Evolutionary conservation across 495 filamentous ascomycete genomes (phyloP), one percentile per base, ranked within the genome.

Genomic region (Stereocaulon alpinum): DNA sequence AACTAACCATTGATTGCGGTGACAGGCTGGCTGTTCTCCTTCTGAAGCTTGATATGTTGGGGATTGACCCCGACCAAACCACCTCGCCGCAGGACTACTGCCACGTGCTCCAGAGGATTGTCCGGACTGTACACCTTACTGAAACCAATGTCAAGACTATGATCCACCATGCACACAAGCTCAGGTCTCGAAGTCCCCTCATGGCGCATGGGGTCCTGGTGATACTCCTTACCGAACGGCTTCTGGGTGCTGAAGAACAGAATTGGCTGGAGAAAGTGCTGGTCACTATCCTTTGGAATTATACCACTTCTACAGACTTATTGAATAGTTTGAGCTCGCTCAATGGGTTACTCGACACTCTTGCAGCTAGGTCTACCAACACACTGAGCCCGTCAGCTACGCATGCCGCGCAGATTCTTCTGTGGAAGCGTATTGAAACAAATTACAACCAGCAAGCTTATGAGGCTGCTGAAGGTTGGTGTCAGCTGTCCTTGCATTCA

Each of bases 401-500:
- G 14, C 78, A 88, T 63, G 87, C 86, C 51, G 81, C 81, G 15
- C 82, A 92, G 63, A 84, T 82, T 63, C 72, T 93, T 12, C 72
- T 94, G 29, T 93, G 89, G 87, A 95, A 89, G 68, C 75, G 76
- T 45, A 72, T 88, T 32, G 86, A 89, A 40, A 69, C 73, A 4
- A 74, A 74, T 24, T 81, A 80, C 60, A 73, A 66, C 14, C 74
- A 80, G 42, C 72, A 75, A 0, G 72, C 81, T 32, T 79, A 78
- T 56, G 75, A 78, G 17, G 57, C 73, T 29, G 78, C 85, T 3
- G 79, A 86, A 63, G 70, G 70, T 56, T 96, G 89, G 91, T 93
- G 88, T 67, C 73, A 66, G 18, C 69, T 93, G 18, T 81, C 83
- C n/a, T 71, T 84, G 44, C 85, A 89, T 59, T 61, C 68, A 24